Percentiles rank a stretch among this genome's conserved stretches.
phyloP scores from a whole-genome alignment of 75 land plant species.

The Gnetum montanum region DNA sequence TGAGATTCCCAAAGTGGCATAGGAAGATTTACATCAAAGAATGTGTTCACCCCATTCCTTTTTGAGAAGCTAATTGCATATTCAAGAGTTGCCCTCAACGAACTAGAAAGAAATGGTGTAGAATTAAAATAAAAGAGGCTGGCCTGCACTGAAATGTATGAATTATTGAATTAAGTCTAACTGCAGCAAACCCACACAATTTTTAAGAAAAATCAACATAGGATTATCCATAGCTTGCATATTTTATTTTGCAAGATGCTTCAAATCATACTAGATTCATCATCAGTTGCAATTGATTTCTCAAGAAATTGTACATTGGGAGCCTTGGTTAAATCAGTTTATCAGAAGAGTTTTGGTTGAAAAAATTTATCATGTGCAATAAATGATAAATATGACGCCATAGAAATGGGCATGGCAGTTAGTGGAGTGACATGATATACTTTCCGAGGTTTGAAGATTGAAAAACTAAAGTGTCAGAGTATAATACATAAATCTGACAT shows the following conservation, averaged over 20 bases:
- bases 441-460: too few relatives aligned
- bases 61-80: slow-evolving; percentile 52
- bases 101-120: slow-evolving; percentile 45
- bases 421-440: too few relatives aligned
- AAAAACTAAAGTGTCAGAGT: too few relatives aligned
- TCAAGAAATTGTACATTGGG: background rate
- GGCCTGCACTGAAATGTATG: slow-evolving; percentile 41
- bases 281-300: too few relatives aligned
- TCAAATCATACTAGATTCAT: too few relatives aligned
- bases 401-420: too few relatives aligned
- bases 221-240: background rate
- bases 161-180: background rate
- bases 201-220: background rate
- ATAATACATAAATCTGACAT: too few relatives aligned
- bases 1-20: slow-evolving; percentile 74
- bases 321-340: background rate
- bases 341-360: too few relatives aligned
- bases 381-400: too few relatives aligned
- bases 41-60: slow-evolving; percentile 42
- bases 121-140: slow-evolving; percentile 86
- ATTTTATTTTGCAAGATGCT: too few relatives aligned
- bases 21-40: slow-evolving; percentile 87
- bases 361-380: too few relatives aligned
- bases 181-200: background rate
- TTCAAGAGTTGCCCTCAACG: slow-evolving; percentile 55